Conservation (phyloP, 805 yeast species). For the Sugiyamaella smithiae region DNA sequence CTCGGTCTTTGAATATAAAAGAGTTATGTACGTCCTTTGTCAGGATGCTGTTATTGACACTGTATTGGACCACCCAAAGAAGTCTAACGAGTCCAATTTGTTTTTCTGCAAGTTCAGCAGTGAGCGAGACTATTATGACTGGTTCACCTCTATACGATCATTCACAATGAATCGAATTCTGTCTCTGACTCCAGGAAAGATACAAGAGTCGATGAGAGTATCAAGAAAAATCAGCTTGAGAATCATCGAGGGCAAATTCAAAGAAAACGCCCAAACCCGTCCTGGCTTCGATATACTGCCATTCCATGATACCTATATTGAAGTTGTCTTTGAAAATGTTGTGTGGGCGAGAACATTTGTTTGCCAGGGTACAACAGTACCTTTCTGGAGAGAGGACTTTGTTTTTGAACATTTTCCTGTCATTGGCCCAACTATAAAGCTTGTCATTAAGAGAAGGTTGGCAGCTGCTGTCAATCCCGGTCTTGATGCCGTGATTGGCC, state of each 20-base stretch:
- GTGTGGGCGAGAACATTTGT: constrained; percentile 78
- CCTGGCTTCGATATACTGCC: constrained; percentile 15
- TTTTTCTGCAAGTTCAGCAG: constrained; percentile 25
- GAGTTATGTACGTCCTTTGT: constrained; percentile 20
- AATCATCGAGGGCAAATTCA: constrained; percentile 21
- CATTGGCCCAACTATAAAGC: constrained; percentile 41
- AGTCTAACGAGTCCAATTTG: constrained; percentile 8
- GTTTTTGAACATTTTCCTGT: constrained; percentile 51
- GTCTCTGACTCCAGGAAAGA: constrained; percentile 21
- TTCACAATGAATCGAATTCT: constrained; percentile 29
- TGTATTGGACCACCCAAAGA: neutral
- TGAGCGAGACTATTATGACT: constrained; percentile 32
- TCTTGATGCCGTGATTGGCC: constrained; percentile 49
- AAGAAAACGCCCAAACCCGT: constrained; percentile 3
- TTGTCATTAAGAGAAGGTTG: constrained; percentile 18
- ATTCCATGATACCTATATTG: constrained; percentile 52
- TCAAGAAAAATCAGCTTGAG: constrained; percentile 20
- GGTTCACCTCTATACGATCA: constrained; percentile 31
- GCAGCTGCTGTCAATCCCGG: constrained; percentile 26
- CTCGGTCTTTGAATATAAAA: constrained; percentile 20
- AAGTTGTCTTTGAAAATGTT: constrained; percentile 66
- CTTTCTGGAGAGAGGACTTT: constrained; percentile 85
- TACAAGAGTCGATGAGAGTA: constrained; percentile 20
- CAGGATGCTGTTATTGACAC: constrained; percentile 9
- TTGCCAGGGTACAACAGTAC: constrained; percentile 47